Conservation (phyloP, 306 rosid species). For the Quercus ilex region DNA sequence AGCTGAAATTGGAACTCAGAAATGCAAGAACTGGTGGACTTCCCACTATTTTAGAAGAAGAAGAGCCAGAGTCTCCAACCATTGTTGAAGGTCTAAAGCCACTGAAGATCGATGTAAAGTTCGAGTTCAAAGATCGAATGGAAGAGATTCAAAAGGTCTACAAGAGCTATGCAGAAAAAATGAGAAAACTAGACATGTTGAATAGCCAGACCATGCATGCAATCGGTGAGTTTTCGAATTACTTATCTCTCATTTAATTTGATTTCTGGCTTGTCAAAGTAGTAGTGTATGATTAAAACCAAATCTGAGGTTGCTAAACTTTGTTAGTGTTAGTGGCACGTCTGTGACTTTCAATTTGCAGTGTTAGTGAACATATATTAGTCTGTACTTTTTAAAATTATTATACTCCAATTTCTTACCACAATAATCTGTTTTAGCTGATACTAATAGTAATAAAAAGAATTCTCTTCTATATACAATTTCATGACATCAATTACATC, state of each 20-base stretch:
- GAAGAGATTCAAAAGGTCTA: slow-evolving; percentile 60
- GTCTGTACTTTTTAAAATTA: no score
- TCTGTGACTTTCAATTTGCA: background rate
- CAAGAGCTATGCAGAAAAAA: slow-evolving; percentile 60
- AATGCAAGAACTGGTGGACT: slow-evolving; percentile 72
- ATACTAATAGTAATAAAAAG: no score
- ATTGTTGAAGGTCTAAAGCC: slow-evolving; percentile 39
- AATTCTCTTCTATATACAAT: no score
- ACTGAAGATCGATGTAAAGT: slow-evolving; percentile 51
- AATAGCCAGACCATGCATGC: slow-evolving; percentile 88
- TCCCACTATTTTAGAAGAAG: slow-evolving; percentile 65
- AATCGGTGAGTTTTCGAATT: slow-evolving; percentile 50
- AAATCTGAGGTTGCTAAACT: background rate
- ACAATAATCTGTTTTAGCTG: no score
- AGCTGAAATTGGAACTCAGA: slow-evolving; percentile 62
- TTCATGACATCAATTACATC: no score
- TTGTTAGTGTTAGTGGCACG: background rate
- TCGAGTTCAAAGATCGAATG: slow-evolving; percentile 51
- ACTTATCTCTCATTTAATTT: background rate
- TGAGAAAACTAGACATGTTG: slow-evolving; percentile 77
- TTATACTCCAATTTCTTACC: no score
- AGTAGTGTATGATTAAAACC: background rate
- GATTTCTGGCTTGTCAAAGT: background rate
- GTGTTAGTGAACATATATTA: background rate
- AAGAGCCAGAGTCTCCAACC: slow-evolving; percentile 31